A percentile compares a stretch with the other conserved stretches of the same genome.
These are phyloP conservation scores for Spathaspora sp. DNA, from an alignment of 1,139 yeast species.

Conservation along the genomic window DNA sequence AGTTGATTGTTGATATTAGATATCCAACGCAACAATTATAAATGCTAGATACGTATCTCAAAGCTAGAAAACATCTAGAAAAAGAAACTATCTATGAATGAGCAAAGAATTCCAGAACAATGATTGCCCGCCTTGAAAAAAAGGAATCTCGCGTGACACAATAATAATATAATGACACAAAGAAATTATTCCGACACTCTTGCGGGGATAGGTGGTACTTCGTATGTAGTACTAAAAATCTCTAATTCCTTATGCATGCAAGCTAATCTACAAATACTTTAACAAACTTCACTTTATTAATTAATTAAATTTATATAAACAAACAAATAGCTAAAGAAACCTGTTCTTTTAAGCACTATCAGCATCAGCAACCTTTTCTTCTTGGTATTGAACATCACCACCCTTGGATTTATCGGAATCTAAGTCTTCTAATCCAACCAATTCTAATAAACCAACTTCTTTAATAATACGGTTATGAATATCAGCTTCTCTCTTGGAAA, in stretches of 20 bases:
- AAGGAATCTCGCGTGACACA: background rate
- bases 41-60: background rate
- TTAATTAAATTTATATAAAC: constrained; percentile 2
- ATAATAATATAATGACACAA: background rate
- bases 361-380: constrained; percentile 4
- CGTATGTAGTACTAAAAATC: background rate
- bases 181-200: background rate
- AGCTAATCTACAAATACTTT: background rate
- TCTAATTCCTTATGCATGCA: too few species aligned
- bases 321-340: constrained; percentile 5
- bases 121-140: background rate
- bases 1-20: too few species aligned
- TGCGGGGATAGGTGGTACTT: background rate
- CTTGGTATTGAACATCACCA: constrained; percentile 6
- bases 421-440: constrained; percentile 8
- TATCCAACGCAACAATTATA: background rate
- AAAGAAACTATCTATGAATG: background rate
- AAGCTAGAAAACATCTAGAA: background rate
- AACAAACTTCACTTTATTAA: constrained; percentile 1
- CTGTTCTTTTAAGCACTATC: constrained; percentile 7
- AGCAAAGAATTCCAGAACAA: background rate
- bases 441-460: constrained; percentile 13
- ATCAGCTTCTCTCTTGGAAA: constrained; percentile 11
- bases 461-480: constrained; percentile 10
- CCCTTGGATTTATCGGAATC: constrained; percentile 7